A percentile compares a stretch with the other conserved stretches of the same genome.
These are phyloP conservation scores for Leucocoprinus birnbaumii DNA, from an alignment of 768 basidiomycete genomes.

Conservation along the genomic window DNA sequence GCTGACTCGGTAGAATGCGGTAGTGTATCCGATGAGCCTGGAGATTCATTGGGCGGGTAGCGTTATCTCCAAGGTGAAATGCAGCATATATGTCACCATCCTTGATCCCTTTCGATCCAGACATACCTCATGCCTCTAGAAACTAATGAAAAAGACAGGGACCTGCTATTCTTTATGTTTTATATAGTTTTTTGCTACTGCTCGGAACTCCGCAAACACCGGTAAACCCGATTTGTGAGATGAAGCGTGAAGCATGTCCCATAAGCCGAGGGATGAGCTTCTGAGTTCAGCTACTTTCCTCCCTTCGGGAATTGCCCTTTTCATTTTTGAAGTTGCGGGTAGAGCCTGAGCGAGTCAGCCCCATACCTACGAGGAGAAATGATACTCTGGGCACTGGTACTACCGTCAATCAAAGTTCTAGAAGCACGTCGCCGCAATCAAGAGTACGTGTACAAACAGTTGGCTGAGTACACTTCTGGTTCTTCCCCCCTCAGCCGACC, in stretches of 20 bases:
- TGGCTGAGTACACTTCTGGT: background rate
- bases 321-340: background rate
- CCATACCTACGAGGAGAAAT: background rate
- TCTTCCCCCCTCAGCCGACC: background rate
- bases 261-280: background rate
- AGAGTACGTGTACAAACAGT: slow-evolving; percentile 6
- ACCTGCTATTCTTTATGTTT: too few relatives aligned
- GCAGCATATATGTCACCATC: too few relatives aligned
- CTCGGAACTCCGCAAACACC: slow-evolving; percentile 7
- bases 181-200: background rate
- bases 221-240: background rate
- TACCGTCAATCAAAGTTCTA: background rate
- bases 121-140: too few relatives aligned
- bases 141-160: too few relatives aligned
- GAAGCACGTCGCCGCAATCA: background rate
- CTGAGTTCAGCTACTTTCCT: background rate
- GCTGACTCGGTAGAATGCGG: background rate
- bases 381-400: too few relatives aligned
- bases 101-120: too few relatives aligned
- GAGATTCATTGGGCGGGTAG: background rate
- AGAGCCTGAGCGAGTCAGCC: background rate
- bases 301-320: background rate
- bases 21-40: background rate
- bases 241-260: background rate
- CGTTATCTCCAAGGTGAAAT: too few relatives aligned